Conservation (phyloP, 345 rosid species). For the Camelina sativa region DNA sequence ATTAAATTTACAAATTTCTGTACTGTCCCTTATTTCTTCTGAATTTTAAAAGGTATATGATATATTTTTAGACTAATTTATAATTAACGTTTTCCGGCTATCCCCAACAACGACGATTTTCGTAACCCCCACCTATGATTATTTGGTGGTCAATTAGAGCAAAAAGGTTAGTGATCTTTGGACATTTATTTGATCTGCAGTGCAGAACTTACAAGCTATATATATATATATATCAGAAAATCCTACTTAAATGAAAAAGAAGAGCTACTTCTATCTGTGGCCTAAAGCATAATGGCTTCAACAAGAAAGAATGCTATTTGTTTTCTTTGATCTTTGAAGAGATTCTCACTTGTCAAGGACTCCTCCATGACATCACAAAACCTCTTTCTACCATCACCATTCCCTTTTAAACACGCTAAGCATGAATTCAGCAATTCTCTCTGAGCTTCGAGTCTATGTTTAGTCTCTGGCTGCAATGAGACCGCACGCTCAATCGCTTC, state of each 20-base stretch:
- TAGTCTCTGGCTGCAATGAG: neutral
- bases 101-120: neutral
- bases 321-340: neutral
- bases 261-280: too few species aligned
- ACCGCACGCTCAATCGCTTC: neutral
- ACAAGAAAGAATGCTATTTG: too few species aligned
- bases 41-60: neutral
- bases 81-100: neutral
- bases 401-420: neutral
- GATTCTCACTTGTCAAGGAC: neutral
- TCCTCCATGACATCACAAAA: neutral
- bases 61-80: neutral
- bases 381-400: neutral
- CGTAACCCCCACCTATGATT: too few species aligned
- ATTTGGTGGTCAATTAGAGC: too few species aligned
- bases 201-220: too few species aligned
- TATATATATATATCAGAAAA: too few species aligned
- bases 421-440: conserved; percentile 1
- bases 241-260: too few species aligned
- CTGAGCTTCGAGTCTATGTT: neutral
- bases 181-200: too few species aligned
- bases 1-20: conserved; percentile 9
- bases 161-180: too few species aligned
- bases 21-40: neutral
- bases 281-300: too few species aligned